Base-by-base conservation (phyloP, 1,139 yeast genomes). In the Lodderomyces margitis region DNA sequence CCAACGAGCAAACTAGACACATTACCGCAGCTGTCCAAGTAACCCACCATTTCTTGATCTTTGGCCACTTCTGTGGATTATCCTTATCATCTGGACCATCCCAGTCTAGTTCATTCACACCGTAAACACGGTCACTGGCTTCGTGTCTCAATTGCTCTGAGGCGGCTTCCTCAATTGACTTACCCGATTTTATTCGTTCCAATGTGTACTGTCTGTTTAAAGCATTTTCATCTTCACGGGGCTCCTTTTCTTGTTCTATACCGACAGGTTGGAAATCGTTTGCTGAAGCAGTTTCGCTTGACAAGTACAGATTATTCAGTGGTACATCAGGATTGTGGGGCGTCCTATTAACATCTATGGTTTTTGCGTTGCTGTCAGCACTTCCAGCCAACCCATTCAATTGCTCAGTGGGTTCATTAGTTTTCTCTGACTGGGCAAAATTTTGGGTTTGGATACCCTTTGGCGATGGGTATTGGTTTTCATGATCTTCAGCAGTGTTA, bases 1-100 rank as follows among this genome's bases (percentile, higher is more conserved):
- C 89, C 55, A 83, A 71, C 0, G 87, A 78, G 36, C 83, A 83
- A 41, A 80, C 83, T 38, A 83, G 68, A 67, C 89, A 83, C 41
- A 80, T 66, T 21, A 68, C 46, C 0, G 89, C 88, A 6, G 81
- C 78, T 1, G 79, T 71, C 74, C 79, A 70, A 0, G 89, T 81
- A 41, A 79, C 66, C 43, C 61, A 59, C 88, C 89, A 83, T 61
- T 76, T 81, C 54, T 74, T 80, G 74, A 75, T 66, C 1, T 41
- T 20, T 1, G 85, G 72, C 87, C 88, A 83, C 56, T 82, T 83
- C 45, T 69, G 70, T 6, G 91, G 91, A 55, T 81, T 77, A 33
- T 59, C 84, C 37, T 67, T 69, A 56, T 83, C 89, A 28, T 64
- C 68, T 2, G 78, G 78, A 1, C 70, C 64, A 52, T 83, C 89